These are phyloP conservation scores for Globisporangium orthogonon DNA, from an alignment of 352 stramenopile genomes.

Conservation along the genomic window DNA sequence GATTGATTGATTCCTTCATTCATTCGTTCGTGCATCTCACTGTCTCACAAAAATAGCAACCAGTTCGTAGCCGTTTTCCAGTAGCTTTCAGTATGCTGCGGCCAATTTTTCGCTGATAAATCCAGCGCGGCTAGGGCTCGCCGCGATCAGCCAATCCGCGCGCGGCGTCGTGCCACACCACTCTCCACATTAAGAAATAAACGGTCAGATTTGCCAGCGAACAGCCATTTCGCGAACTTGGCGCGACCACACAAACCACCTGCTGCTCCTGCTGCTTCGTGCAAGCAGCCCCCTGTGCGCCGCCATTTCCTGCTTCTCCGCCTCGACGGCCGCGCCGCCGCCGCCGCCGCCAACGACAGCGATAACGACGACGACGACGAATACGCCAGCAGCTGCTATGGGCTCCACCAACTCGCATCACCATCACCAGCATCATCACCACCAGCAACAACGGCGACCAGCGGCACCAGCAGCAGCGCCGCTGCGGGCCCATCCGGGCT, in stretches of 20 bases:
- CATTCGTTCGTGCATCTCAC: too few relatives aligned
- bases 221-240: neutral
- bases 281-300: neutral
- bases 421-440: conserved; percentile 11
- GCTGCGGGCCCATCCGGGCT: neutral
- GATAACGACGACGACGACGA: neutral
- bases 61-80: neutral
- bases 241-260: neutral
- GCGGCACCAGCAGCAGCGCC: neutral
- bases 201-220: neutral
- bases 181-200: neutral
- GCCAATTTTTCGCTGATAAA: neutral
- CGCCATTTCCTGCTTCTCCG: conserved; percentile 7
- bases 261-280: neutral
- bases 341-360: neutral
- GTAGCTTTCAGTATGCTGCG: neutral
- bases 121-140: neutral
- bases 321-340: neutral
- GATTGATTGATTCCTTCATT: too few relatives aligned
- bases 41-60: too few relatives aligned
- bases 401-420: conserved; percentile 34
- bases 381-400: conserved; percentile 16
- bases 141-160: neutral
- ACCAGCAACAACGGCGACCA: neutral
- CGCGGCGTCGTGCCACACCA: neutral